phyloP scores from a whole-genome alignment of 495 filamentous ascomycete genomes.

The Penicillium nucicola region DNA sequence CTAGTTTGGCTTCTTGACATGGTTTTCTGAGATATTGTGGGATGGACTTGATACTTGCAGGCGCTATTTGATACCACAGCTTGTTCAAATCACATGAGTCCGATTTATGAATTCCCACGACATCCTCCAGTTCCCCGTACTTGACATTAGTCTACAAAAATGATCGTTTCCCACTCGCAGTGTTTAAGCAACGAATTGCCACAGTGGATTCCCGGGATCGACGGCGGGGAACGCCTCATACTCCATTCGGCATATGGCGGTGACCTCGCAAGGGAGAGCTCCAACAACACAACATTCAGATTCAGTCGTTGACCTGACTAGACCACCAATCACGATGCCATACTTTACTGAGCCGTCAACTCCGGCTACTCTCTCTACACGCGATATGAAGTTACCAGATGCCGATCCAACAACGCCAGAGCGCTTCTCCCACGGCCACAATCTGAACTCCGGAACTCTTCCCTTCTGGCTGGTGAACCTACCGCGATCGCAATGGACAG shows the following conservation, averaged over 20 bases:
- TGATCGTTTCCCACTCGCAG: too few species aligned
- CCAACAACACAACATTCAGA: neutral
- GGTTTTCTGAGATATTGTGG: neutral
- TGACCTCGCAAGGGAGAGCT: conserved; percentile 9
- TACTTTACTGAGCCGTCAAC: conserved; percentile 13
- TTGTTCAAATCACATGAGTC: neutral
- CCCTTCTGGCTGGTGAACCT: conserved; percentile 85
- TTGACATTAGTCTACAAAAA: too few species aligned
- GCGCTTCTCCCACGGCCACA: conserved; percentile 5
- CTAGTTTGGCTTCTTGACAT: too few species aligned
- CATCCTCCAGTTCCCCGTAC: too few species aligned
- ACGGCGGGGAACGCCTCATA: conserved; percentile 1
- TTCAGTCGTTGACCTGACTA: neutral
- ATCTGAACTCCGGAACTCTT: conserved; percentile 22
- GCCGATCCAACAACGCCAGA: conserved; percentile 12
- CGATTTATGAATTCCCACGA: too few species aligned
- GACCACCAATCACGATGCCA: conserved; percentile 5
- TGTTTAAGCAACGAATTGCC: too few species aligned
- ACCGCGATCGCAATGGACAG: conserved; percentile 54
- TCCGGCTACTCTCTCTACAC: conserved; percentile 20
- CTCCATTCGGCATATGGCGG: conserved; percentile 7
- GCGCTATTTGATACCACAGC: neutral
- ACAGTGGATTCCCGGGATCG: conserved; percentile 2
- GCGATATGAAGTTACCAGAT: conserved; percentile 23
- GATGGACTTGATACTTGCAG: neutral